Percentiles rank a stretch among this genome's conserved stretches.
Conservation (phyloP, 2,329 filamentous ascomycete genomes). For the Trichoderma simmonsii region DNA sequence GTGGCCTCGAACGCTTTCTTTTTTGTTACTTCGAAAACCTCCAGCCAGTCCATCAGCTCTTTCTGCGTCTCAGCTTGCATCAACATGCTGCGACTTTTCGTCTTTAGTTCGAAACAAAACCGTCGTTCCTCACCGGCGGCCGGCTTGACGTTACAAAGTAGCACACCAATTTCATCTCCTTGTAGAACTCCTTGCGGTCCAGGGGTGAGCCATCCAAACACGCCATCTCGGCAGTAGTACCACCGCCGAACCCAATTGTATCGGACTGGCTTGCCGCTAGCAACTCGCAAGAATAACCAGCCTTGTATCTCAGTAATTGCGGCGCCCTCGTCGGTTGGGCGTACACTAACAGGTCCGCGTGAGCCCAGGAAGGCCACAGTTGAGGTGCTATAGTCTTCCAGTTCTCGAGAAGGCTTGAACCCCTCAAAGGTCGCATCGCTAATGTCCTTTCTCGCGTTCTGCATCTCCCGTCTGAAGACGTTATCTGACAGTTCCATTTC, state of each 20-base stretch:
- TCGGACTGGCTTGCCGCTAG: conserved; percentile 83
- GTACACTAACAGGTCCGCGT: conserved; percentile 62
- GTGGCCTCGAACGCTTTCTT: conserved; percentile 81
- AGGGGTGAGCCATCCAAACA: conserved; percentile 92
- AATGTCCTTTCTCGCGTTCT: conserved; percentile 74
- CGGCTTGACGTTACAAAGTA: conserved; percentile 89
- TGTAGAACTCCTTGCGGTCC: conserved; percentile 85
- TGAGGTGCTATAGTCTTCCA: conserved; percentile 87
- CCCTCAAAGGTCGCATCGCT: conserved; percentile 70
- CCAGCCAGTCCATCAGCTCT: conserved; percentile 92
- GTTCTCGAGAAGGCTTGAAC: conserved; percentile 79
- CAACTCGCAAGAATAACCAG: conserved; percentile 81
- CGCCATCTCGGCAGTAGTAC: conserved; percentile 94
- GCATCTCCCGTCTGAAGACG: conserved; percentile 76
- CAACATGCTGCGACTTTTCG: conserved; percentile 85
- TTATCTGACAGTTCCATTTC: conserved; percentile 91
- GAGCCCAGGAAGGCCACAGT: conserved; percentile 84
- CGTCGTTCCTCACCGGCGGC: conserved; percentile 88
- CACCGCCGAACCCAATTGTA: conserved; percentile 88
- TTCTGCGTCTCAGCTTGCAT: conserved; percentile 90
- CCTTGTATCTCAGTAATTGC: conserved; percentile 78
- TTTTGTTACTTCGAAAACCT: conserved; percentile 90
- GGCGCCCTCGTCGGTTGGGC: conserved; percentile 49
- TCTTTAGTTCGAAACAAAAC: conserved; percentile 98
- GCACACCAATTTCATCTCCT: conserved; percentile 90